A percentile compares a stretch with the other conserved stretches of the same genome.
Evolutionary conservation across 2,329 filamentous ascomycete genomes (phyloP).

Genomic region (Aspergillus fijiensis): DNA sequence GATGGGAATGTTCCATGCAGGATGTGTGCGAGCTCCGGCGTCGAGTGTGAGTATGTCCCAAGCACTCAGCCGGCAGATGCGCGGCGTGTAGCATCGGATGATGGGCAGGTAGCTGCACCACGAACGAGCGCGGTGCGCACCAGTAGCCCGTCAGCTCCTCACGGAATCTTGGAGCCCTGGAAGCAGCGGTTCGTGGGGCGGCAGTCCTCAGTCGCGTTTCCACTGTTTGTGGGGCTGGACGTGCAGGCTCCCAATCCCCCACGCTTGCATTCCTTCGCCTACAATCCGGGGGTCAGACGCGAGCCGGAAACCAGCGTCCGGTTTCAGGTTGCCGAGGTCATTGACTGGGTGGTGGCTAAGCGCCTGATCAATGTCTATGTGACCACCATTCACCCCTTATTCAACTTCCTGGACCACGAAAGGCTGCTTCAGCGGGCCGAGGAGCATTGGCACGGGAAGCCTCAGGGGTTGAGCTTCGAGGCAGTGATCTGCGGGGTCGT

Average conservation of each 20-base stretch:
- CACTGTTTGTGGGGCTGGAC: conserved; percentile 31
- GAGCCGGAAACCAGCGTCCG: conserved; percentile 27
- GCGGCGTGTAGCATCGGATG: not conserved
- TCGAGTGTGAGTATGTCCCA: not conserved
- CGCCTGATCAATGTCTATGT: conserved; percentile 32
- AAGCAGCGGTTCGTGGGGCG: conserved; percentile 33
- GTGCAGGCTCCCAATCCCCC: conserved; percentile 35
- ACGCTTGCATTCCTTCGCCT: conserved; percentile 39
- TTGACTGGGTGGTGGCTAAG: conserved; percentile 8
- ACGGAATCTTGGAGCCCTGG: conserved; percentile 30
- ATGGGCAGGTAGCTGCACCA: not conserved
- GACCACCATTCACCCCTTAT: conserved; percentile 31
- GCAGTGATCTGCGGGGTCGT: conserved; percentile 33
- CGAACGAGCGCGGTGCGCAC: not conserved
- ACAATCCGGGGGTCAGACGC: conserved; percentile 32
- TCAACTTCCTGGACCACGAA: conserved; percentile 33
- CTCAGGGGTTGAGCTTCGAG: conserved; percentile 32
- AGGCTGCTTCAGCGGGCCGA: conserved; percentile 22
- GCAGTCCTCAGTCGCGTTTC: conserved; percentile 35
- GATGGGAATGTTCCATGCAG: not conserved
- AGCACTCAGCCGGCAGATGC: not conserved
- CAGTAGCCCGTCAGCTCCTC: conserved; percentile 5
- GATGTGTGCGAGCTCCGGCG: not conserved
- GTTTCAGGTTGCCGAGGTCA: conserved; percentile 20
- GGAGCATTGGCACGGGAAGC: conserved; percentile 31